Percentiles rank a stretch among this genome's conserved stretches.
Conservation (phyloP, 2,329 filamentous ascomycete species). For the Aaosphaeria arxii region DNA sequence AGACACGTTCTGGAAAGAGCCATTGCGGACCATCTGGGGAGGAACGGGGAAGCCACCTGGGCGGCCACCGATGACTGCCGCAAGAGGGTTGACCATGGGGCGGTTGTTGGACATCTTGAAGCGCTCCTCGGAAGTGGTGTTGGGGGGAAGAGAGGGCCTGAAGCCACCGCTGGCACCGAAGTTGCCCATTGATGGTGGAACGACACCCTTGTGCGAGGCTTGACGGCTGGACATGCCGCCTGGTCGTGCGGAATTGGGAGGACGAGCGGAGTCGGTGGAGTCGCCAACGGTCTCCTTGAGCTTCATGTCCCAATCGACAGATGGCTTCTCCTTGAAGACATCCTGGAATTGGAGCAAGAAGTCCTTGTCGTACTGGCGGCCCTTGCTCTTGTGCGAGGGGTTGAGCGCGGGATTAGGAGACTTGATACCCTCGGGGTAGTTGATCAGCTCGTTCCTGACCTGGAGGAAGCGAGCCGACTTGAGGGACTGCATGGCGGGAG, state of each 20-base stretch:
- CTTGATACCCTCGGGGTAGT: slow-evolving; percentile 79
- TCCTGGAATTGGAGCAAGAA: slow-evolving; percentile 96
- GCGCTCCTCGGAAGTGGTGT: slow-evolving; percentile 74
- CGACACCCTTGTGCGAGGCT: slow-evolving; percentile 39
- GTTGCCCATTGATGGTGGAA: slow-evolving; percentile 60
- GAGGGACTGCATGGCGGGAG: slow-evolving; percentile 86
- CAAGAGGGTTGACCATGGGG: slow-evolving; percentile 52
- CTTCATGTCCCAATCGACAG: slow-evolving; percentile 86
- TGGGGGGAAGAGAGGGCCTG: slow-evolving; percentile 62
- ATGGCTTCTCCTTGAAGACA: slow-evolving; percentile 96
- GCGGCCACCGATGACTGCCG: slow-evolving; percentile 54
- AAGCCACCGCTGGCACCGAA: slow-evolving; percentile 54
- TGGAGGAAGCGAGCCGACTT: slow-evolving; percentile 87
- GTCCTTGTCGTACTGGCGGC: slow-evolving; percentile 90
- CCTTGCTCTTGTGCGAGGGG: slow-evolving; percentile 73
- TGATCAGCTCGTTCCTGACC: slow-evolving; percentile 67
- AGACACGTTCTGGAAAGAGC: slow-evolving; percentile 63
- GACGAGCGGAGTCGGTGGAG: slow-evolving; percentile 64
- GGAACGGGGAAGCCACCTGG: slow-evolving; percentile 62
- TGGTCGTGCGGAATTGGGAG: slow-evolving; percentile 57
- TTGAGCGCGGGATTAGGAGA: slow-evolving; percentile 94
- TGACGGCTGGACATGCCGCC: slow-evolving; percentile 48
- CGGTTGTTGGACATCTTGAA: slow-evolving; percentile 47
- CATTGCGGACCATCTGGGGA: slow-evolving; percentile 61
- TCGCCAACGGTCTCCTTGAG: slow-evolving; percentile 84